Evolutionary conservation across 2,329 filamentous ascomycete genomes (phyloP), one percentile per base, ranked within the genome.

Genomic region (Pseudogymnoascus sp.): DNA sequence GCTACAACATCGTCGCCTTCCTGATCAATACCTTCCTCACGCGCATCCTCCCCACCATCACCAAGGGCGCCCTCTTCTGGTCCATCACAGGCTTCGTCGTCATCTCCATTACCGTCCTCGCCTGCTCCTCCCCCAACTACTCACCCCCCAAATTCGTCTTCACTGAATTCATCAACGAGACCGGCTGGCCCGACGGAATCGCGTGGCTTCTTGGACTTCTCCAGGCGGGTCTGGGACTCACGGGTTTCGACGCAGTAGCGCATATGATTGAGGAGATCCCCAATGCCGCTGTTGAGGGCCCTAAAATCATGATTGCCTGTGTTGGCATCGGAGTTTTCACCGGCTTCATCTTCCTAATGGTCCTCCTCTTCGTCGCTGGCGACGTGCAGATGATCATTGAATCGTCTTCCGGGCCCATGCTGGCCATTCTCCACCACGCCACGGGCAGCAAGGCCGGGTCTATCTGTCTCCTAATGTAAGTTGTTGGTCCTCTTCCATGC

Each of bases 101-200:
- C 15, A 68, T 78, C 15, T 78, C 79, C 60, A 70, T 79, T 60
- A 77, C 78, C 33, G 77, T 77, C 72, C 70, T 13, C 72, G 71
- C 13, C 74, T 87, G 78, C 72, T 69, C 59, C 75, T 74, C 27
- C 74, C 74, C 1, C 74, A 74, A 52, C 71, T 78, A 10, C 77
- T 76, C 6, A 75, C 72, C 61, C 74, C 74, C 81, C 2, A 75
- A 75, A 18, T 84, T 84, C 65, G 82, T 85, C 4, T 84, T 84
- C 68, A 67, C 68, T 9, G 77, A 80, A 27, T 83, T 83, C 64
- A 77, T 82, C 61, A 83, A 83, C 64, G 35, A 74, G 0, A 75
- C 77, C 2, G 75, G 72, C 0, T 82, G 78, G 78, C 74, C 72
- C 0, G 72, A 78, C 25, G 78, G 73, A 0, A 60, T 80, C 3